phyloP scores from a whole-genome alignment of 257 asterid genomes.

The Fraxinus anomala region DNA sequence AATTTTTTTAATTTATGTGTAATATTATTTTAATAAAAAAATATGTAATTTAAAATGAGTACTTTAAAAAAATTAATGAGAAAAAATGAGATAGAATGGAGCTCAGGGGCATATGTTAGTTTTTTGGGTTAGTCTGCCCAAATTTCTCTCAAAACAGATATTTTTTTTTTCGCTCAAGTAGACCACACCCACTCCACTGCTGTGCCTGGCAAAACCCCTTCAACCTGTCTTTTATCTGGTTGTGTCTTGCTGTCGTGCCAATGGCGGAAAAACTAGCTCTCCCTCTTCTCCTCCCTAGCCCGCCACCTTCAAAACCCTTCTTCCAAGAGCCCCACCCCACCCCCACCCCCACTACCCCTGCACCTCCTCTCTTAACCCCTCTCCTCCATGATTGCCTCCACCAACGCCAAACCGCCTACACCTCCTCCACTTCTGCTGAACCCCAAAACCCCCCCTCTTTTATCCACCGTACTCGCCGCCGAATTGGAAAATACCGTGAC shows the following conservation, averaged over 20 bases:
- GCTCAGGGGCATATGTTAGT: too few relatives aligned
- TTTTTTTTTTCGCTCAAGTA: too few relatives aligned
- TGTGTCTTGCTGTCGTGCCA: not conserved
- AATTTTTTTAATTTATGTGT: too few relatives aligned
- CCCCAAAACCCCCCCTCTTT: constrained; percentile 31
- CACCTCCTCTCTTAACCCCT: constrained; percentile 38
- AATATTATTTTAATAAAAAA: too few relatives aligned
- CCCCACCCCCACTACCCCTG: constrained; percentile 30
- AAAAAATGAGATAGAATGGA: too few relatives aligned
- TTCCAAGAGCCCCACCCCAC: constrained; percentile 59
- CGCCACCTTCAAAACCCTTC: constrained; percentile 74
- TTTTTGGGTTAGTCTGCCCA: too few relatives aligned
- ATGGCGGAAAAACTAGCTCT: constrained; percentile 88
- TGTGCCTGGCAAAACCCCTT: constrained; percentile 19
- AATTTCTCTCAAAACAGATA: too few relatives aligned
- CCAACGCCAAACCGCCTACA: constrained; percentile 42
- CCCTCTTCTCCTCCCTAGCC: constrained; percentile 83
- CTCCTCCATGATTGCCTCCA: constrained; percentile 51
- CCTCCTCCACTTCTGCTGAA: constrained; percentile 31
- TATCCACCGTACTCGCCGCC: constrained; percentile 56
- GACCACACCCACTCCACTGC: too few relatives aligned
- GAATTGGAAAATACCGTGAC: constrained; percentile 70
- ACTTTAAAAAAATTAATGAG: too few relatives aligned
- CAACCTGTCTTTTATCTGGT: too few relatives aligned
- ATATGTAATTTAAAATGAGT: too few relatives aligned